Evolutionary conservation across 257 asterid genomes (phyloP), one percentile per base, ranked within the genome.

Genomic region (Solanum pinnatisectum): DNA sequence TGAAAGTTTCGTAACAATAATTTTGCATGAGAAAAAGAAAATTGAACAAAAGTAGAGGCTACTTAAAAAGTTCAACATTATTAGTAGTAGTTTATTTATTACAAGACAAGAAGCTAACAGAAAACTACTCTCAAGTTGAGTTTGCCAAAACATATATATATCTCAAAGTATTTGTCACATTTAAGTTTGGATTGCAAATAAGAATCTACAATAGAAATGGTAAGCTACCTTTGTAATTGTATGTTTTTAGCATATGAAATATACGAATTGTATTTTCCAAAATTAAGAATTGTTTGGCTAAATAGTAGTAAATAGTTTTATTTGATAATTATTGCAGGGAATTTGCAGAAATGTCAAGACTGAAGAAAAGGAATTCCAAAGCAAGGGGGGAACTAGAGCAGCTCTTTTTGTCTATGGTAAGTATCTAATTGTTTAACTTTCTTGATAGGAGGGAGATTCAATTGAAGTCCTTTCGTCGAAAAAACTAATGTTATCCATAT

Each of bases 381-480:
- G 30, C 33, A 70, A 39, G 27, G 89, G 89, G 1, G 87, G 84
- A n/a, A 65, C 42, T 37, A 83, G 76, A 83, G 87, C 87, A 25
- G 27, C 87, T 79, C 42, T 84, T 40, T 68, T 82, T 39, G 87
- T 87, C 20, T 87, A 83, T 82, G 89, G 89, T 87, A 87, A 42
- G 87, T 5, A 68, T 10, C 14, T n/a, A 78, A 60, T 27, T n/a
- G 33, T 33, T 72, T 9, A 72, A 18, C 22, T 72, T 23, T 22
- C 42, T 33, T 33, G 40, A 20, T 14, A 74, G 49, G 82, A 36
- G 16, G 15, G 27, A 40, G 40, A 74, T 36, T 74, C 82, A 74
- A 20, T 74, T 74, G 82, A 74, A 36, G 30, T 8, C 44, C 49
- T 8, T 74, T 36, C 10, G 10, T 20, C 82, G 30, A 22, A 36